Conservation (phyloP, 352 stramenopile genomes). For the Pythium guiyangense region DNA sequence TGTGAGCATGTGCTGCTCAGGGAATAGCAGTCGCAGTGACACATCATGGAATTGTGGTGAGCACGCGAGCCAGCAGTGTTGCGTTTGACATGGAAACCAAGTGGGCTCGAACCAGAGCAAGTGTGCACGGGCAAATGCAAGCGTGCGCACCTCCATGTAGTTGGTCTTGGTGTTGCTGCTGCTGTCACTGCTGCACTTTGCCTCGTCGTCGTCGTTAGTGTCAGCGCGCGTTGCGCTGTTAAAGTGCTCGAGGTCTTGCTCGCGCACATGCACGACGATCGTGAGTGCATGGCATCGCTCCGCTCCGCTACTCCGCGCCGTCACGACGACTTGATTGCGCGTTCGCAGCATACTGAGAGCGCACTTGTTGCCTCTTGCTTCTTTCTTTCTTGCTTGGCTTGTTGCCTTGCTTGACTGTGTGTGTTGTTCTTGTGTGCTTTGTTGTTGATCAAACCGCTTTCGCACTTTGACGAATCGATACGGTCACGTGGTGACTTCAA, state of each 20-base stretch:
- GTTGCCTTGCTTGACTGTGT: too few species aligned
- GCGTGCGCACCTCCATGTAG: slow-evolving; percentile 37
- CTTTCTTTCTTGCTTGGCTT: too few species aligned
- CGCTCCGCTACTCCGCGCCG: slow-evolving; percentile 18
- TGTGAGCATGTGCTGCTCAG: slow-evolving; percentile 25
- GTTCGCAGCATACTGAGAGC: slow-evolving; percentile 21
- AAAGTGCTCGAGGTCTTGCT: slow-evolving; percentile 55
- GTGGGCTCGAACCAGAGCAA: too few species aligned
- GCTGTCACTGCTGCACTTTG: not conserved
- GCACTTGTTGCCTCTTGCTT: too few species aligned
- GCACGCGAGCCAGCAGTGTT: too few species aligned
- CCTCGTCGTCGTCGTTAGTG: not conserved
- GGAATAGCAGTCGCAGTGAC: not conserved
- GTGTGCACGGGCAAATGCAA: not conserved
- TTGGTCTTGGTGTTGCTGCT: too few species aligned
- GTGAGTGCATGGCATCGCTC: slow-evolving; percentile 52
- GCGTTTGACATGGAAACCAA: too few species aligned
- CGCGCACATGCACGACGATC: slow-evolving; percentile 50
- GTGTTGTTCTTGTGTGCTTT: too few species aligned
- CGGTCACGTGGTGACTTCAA: too few species aligned
- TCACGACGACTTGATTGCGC: slow-evolving; percentile 61
- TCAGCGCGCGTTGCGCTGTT: slow-evolving; percentile 15
- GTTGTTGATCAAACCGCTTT: too few species aligned
- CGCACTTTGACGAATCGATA: too few species aligned
- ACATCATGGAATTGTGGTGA: slow-evolving; percentile 1